These are phyloP conservation scores for Saturnispora gosingensis DNA, from an alignment of 805 yeast species.

Conservation along the genomic window DNA sequence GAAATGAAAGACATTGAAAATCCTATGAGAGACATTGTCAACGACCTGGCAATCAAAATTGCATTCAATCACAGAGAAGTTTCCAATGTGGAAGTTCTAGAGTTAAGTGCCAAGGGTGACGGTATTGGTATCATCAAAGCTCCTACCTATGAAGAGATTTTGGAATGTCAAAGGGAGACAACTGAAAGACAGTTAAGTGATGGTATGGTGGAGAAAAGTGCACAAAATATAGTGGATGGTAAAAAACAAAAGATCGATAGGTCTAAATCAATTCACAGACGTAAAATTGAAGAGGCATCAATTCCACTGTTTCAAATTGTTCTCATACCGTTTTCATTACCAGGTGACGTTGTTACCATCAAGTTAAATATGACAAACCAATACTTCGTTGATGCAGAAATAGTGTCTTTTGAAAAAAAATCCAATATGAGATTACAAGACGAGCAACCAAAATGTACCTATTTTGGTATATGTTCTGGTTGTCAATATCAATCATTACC, in stretches of 20 bases:
- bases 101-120: conserved; percentile 73
- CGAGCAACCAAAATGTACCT: conserved; percentile 50
- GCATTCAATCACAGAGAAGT: conserved; percentile 50
- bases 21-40: conserved; percentile 57
- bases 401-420: conserved; percentile 28
- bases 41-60: conserved; percentile 40
- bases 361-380: conserved; percentile 75
- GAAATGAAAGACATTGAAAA: conserved; percentile 43
- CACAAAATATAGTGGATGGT: conserved; percentile 6
- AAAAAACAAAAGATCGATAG: conserved; percentile 6
- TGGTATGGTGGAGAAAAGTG: conserved; percentile 2
- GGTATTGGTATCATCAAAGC: conserved; percentile 66
- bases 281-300: conserved; percentile 7
- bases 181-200: conserved; percentile 9
- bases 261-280: conserved; percentile 6
- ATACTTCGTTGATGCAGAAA: conserved; percentile 63
- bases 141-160: conserved; percentile 35
- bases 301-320: conserved; percentile 43
- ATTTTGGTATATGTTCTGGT: conserved; percentile 90
- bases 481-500: conserved; percentile 83
- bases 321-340: conserved; percentile 77
- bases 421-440: conserved; percentile 39
- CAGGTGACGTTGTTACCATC: conserved; percentile 70
- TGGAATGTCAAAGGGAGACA: conserved; percentile 8
- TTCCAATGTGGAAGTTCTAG: conserved; percentile 45